phyloP scores from a whole-genome alignment of 352 stramenopile genomes.

The Thalassiosira mediterranea region DNA sequence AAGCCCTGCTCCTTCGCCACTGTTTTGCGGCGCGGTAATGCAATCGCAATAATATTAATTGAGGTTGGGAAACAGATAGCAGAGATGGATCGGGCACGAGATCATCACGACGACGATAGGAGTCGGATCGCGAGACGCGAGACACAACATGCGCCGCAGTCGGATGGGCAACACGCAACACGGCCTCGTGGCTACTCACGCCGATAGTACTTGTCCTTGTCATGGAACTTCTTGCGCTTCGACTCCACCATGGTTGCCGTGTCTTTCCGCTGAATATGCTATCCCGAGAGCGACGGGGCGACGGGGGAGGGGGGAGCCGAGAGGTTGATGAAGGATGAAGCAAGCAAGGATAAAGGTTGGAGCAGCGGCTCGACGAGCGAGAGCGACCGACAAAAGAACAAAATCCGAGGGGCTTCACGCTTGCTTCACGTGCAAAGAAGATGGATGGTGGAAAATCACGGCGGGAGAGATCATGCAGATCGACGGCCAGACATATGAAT shows the following conservation, averaged over 20 bases:
- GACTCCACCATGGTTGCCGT: slow-evolving; percentile 54
- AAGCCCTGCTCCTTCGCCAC: slow-evolving; percentile 98
- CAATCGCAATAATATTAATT: neutral
- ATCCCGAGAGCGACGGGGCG: neutral
- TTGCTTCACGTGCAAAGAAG: too few species aligned
- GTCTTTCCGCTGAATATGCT: too few species aligned
- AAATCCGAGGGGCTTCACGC: too few species aligned
- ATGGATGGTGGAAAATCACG: too few species aligned
- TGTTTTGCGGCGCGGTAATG: slow-evolving; percentile 35
- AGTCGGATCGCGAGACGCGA: too few species aligned
- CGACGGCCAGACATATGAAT: too few species aligned
- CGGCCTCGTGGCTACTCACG: slow-evolving; percentile 63
- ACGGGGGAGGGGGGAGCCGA: neutral
- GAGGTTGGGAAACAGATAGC: neutral
- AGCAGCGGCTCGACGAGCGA: too few species aligned
- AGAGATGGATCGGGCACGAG: neutral
- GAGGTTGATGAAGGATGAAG: too few species aligned
- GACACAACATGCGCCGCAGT: too few species aligned
- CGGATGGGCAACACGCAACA: neutral
- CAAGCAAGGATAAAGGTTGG: too few species aligned
- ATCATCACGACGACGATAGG: neutral
- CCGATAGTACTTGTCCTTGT: slow-evolving; percentile 99
- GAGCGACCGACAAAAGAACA: too few species aligned
- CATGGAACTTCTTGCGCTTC: slow-evolving; percentile 97
- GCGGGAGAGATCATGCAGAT: too few species aligned